Percentiles rank a stretch among this genome's conserved stretches.
Evolutionary conservation across 495 filamentous ascomycete species (phyloP).

Genomic region (Hypoxylon rickii): DNA sequence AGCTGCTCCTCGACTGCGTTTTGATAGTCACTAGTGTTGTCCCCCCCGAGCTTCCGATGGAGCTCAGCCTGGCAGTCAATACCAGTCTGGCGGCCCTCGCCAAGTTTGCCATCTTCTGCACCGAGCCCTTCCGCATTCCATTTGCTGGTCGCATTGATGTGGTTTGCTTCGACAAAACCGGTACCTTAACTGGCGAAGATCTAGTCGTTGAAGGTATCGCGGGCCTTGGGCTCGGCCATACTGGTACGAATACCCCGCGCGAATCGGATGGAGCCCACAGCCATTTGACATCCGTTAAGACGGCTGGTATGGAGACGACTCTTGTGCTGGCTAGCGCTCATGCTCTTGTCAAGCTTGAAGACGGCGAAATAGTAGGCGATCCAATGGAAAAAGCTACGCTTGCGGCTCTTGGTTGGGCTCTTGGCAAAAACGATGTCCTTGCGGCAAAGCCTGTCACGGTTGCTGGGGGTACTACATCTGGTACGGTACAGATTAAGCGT

Average conservation of each 20-base stretch:
- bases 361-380: conserved; percentile 96
- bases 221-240: conserved; percentile 73
- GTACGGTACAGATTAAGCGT: conserved; percentile 85
- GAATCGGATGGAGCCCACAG: conserved; percentile 81
- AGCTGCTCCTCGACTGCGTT: conserved; percentile 95
- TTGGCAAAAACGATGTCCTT: conserved; percentile 86
- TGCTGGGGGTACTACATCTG: conserved; percentile 50
- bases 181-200: conserved; percentile 95
- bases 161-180: conserved; percentile 98
- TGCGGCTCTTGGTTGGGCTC: conserved; percentile 82
- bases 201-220: conserved; percentile 97
- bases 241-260: conserved; percentile 62
- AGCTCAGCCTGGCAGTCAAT: conserved; percentile 95
- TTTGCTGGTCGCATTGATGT: conserved; percentile 95
- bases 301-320: conserved; percentile 77
- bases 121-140: conserved; percentile 98
- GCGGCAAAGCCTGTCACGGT: conserved; percentile 55
- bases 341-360: conserved; percentile 92
- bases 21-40: conserved; percentile 98
- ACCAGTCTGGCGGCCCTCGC: conserved; percentile 96
- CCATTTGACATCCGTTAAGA: conserved; percentile 66
- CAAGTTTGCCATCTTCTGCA: conserved; percentile 96
- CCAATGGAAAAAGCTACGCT: conserved; percentile 99
- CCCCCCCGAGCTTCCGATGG: conserved; percentile 97
- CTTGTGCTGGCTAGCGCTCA: conserved; percentile 95